phyloP scores from a whole-genome alignment of 495 filamentous ascomycete species.

The Rostrohypoxylon terebratum region DNA sequence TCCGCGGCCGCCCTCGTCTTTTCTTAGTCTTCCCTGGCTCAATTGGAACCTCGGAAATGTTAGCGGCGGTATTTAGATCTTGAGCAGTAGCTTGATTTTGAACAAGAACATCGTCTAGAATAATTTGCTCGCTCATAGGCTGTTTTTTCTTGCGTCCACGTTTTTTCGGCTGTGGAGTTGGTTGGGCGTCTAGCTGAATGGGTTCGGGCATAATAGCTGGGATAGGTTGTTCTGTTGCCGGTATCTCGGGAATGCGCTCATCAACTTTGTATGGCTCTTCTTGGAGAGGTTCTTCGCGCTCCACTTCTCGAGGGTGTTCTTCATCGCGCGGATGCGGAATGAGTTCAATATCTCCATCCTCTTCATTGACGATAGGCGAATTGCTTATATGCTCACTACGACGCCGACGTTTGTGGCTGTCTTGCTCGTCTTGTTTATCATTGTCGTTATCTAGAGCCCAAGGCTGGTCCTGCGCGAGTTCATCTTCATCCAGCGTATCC shows the following conservation, averaged over 20 bases:
- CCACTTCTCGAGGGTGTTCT: not conserved
- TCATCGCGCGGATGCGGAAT: slow-evolving; percentile 18
- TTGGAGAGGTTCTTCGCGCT: not conserved
- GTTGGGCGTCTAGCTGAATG: slow-evolving; percentile 18
- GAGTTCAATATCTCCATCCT: slow-evolving; percentile 28
- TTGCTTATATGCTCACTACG: slow-evolving; percentile 15
- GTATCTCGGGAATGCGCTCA: slow-evolving; percentile 18
- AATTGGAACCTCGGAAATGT: slow-evolving; percentile 16
- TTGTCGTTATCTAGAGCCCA: slow-evolving; percentile 10
- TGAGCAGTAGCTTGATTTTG: slow-evolving; percentile 16
- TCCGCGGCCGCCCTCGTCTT: slow-evolving; percentile 45
- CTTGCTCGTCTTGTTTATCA: slow-evolving; percentile 14
- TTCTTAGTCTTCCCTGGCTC: slow-evolving; percentile 43
- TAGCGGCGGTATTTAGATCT: not conserved
- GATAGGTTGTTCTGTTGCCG: slow-evolving; percentile 21
- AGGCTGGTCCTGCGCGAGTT: slow-evolving; percentile 30
- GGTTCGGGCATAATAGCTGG: slow-evolving; percentile 4
- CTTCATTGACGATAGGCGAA: slow-evolving; percentile 10
- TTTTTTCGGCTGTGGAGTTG: slow-evolving; percentile 35
- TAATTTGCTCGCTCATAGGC: not conserved
- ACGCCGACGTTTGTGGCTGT: slow-evolving; percentile 33
- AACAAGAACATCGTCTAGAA: slow-evolving; percentile 2
- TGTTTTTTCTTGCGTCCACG: slow-evolving; percentile 50
- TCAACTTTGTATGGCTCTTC: slow-evolving; percentile 6
- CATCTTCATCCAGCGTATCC: slow-evolving; percentile 39